A percentile compares a stretch with the other conserved stretches of the same genome.
These are phyloP conservation scores for Colletotrichum simmondsii DNA, from an alignment of 2,329 filamentous ascomycete species.

Conservation along the genomic window DNA sequence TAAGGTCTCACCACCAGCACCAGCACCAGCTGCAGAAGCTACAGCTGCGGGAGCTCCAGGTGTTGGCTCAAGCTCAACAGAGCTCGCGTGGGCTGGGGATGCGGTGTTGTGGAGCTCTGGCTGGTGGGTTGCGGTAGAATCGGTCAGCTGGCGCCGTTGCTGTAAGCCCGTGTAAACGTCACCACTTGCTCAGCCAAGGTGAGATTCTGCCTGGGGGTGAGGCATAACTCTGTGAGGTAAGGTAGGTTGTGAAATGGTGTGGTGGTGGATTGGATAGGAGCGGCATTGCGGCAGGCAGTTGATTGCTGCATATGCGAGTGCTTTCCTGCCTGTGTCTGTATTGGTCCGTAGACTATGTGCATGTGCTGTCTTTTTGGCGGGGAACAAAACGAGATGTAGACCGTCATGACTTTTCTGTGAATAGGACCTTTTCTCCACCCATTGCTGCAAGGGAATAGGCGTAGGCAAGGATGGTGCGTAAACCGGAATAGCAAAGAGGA, in stretches of 20 bases:
- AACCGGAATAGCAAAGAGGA: not conserved
- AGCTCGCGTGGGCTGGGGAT: slow-evolving; percentile 19
- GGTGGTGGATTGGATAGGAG: not conserved
- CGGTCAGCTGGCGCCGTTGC: slow-evolving; percentile 17
- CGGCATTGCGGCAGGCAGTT: slow-evolving; percentile 1
- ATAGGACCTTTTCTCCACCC: slow-evolving; percentile 3
- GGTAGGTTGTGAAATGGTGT: not conserved
- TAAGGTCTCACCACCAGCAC: not conserved
- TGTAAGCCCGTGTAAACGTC: slow-evolving; percentile 27
- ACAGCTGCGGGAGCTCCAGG: slow-evolving; percentile 2
- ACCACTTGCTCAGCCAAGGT: slow-evolving; percentile 30
- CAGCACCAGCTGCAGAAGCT: not conserved
- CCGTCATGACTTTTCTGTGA: slow-evolving; percentile 27
- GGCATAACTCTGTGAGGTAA: not conserved
- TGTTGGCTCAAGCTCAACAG: slow-evolving; percentile 7
- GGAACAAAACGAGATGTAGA: slow-evolving; percentile 13
- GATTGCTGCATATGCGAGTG: slow-evolving; percentile 7
- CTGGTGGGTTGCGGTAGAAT: slow-evolving; percentile 10
- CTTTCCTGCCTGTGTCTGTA: slow-evolving; percentile 1
- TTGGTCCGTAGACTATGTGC: not conserved
- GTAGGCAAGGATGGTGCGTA: not conserved
- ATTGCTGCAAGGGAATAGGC: slow-evolving; percentile 18
- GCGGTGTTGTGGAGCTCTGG: slow-evolving; percentile 22
- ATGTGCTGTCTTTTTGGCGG: slow-evolving; percentile 14
- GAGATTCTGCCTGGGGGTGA: not conserved